Base-by-base conservation (phyloP, 805 yeast genomes). In the Metschnikowia hibisci region DNA sequence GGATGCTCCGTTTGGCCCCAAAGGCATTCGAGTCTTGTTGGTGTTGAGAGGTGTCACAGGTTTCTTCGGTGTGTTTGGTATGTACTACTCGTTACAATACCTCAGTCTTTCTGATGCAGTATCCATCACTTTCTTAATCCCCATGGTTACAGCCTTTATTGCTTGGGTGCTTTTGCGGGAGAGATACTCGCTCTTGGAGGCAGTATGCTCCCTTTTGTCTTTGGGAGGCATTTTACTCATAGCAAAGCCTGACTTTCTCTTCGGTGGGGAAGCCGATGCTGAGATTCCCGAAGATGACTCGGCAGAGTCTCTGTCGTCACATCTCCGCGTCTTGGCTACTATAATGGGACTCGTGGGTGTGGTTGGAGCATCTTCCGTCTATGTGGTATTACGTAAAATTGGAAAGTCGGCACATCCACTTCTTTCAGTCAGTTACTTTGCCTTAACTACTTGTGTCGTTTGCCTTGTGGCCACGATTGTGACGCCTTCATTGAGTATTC, bases 341-440 rank as follows among this genome's bases (percentile, higher is more conserved):
- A 51, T 67, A 11, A 77, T 82, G 26, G 87, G 86, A 0, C 61
- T 88, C 11, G 43, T 77, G 6, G 89, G 95, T 7, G 83, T 83
- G 9, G 53, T 78, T 28, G 90, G 90, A 4, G 85, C 87, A 1
- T 80, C 84, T 25, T 57, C 71, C 5, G 90, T 87, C 7, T 82
- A 80, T 64, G 80, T 87, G 35, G 67, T 81, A 8, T 77, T 89
- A 43, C 71, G 96, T 30, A 80, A 77, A 48, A 84, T 90, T 30
- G 96, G 96, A 18, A 77, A 75, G 41, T 65, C 77, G 31, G 93
- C 88, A 1, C 96, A 88, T 62, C 88, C 96, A 0, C 68, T 89
- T 20, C 61, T 88, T 32, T 80, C 87, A 18, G 96, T 89, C 2
- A 76, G 87, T 41, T 84, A 82, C 58, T 87, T 84, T 64, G 81